Evolutionary conservation across 2,329 filamentous ascomycete species (phyloP).

Genomic region (Microdochium bolleyi): DNA sequence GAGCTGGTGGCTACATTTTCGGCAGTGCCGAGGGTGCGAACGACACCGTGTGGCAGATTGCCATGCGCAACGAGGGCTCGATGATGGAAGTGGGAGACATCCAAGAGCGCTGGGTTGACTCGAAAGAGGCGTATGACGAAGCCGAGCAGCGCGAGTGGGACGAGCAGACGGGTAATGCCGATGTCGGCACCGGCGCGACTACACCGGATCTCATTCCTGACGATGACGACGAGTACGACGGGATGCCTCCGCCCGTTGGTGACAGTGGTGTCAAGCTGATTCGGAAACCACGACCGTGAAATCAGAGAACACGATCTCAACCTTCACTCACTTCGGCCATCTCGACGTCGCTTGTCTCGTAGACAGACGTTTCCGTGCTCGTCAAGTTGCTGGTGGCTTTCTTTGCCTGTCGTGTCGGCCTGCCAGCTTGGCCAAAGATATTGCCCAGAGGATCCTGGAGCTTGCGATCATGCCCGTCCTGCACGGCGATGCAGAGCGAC

Average conservation of each 20-base stretch:
- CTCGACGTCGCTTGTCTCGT: slow-evolving; percentile 18
- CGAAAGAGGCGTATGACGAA: slow-evolving; percentile 80
- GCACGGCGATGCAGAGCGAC: slow-evolving; percentile 60
- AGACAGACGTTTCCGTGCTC: neutral
- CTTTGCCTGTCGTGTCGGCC: slow-evolving; percentile 4
- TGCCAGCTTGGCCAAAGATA: slow-evolving; percentile 24
- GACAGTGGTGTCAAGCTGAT: slow-evolving; percentile 66
- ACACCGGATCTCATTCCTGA: slow-evolving; percentile 24
- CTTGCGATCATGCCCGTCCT: slow-evolving; percentile 28
- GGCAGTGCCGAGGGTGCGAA: slow-evolving; percentile 85
- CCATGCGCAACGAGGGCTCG: slow-evolving; percentile 70
- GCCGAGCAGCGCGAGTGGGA: slow-evolving; percentile 68
- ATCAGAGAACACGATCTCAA: slow-evolving; percentile 11
- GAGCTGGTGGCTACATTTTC: slow-evolving; percentile 89
- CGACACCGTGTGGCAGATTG: slow-evolving; percentile 94
- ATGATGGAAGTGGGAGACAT: slow-evolving; percentile 80
- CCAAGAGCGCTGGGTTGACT: slow-evolving; percentile 92
- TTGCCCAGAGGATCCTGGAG: slow-evolving; percentile 23
- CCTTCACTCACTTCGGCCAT: slow-evolving; percentile 18
- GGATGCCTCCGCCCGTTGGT: slow-evolving; percentile 33
- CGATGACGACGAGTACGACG: slow-evolving; percentile 36
- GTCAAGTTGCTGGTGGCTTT: neutral
- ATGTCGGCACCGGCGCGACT: slow-evolving; percentile 17
- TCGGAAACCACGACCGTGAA: slow-evolving; percentile 35
- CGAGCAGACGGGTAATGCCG: slow-evolving; percentile 55